Base-by-base conservation (phyloP, 345 rosid species). In the Heritiera fomes region DNA sequence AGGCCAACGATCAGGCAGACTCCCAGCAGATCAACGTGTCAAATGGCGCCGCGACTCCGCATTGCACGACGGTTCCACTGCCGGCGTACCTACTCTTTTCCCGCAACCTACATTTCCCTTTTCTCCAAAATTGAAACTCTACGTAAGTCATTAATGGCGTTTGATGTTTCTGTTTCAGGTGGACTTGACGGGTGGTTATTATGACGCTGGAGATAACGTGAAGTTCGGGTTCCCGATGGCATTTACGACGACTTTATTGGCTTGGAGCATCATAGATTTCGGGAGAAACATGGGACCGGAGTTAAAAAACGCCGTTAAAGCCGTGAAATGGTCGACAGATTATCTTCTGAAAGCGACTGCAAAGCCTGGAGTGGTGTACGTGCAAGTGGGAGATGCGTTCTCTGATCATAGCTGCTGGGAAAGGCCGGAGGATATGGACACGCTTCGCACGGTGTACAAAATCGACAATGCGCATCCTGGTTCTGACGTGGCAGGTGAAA, bases 161-260 rank as follows among this genome's bases (percentile, higher is more conserved):
- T 67, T 28, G 1, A 52, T 73, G 20, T 52, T 45, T 69, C 30
- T 28, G 38, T 62, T 78, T 32, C 86, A 93, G 91, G 94, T 93
- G 56, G 90, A 96, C 83, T 84, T 96, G 45, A 86, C 89, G 0
- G 99, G 99, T 0, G 99, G 99, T 3, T 95, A 93, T 85, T 95
- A 95, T 84, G 99, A 95, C 82, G 98, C 99, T 3, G 99, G 99
- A 75, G 99, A 95, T 82, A 95, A 95, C 60, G 81, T 95, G 13
- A 95, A 93, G 87, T 95, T 95, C 68, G 99, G 99, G 1, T 92
- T 96, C 65, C 99, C 99, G 6, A 94, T 96, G 98, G 98, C 99
- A 17, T 96, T 94, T 82, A 93, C 98, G 12, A 87, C 97, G 56
- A 93, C 98, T 40, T 77, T 96, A 91, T 84, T 96, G 45, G 79